Percentiles rank a stretch among this genome's conserved stretches.
These are phyloP conservation scores for Auriscalpium microsporum DNA, from an alignment of 768 basidiomycete species.

Conservation along the genomic window DNA sequence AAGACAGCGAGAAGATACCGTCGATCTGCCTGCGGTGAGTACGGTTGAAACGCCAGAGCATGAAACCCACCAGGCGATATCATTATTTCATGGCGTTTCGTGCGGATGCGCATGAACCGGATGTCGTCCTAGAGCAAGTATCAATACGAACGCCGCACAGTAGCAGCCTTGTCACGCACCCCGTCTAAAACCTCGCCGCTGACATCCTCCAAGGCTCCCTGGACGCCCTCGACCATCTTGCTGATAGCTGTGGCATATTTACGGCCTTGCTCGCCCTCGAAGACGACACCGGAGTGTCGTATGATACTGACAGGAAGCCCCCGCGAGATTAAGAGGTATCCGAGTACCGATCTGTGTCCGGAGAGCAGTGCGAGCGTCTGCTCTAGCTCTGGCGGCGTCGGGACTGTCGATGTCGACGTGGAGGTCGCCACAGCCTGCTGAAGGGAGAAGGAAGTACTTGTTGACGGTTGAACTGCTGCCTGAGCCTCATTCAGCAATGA, in stretches of 20 bases:
- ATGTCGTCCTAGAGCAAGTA: constrained; percentile 59
- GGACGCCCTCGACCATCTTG: constrained; percentile 71
- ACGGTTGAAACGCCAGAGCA: background rate
- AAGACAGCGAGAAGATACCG: constrained; percentile 77
- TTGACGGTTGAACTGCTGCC: constrained; percentile 5
- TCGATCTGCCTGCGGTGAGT: constrained; percentile 42
- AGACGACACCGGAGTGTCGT: constrained; percentile 74
- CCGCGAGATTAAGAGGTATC: constrained; percentile 77
- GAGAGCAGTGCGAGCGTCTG: constrained; percentile 69
- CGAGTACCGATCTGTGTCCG: constrained; percentile 76
- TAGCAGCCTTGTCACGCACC: constrained; percentile 33
- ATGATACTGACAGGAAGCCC: constrained; percentile 71
- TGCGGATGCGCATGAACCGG: constrained; percentile 83
- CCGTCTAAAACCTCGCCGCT: constrained; percentile 52
- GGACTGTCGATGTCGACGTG: constrained; percentile 9
- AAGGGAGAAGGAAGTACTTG: constrained; percentile 16
- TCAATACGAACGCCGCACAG: background rate
- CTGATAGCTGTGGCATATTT: constrained; percentile 67
- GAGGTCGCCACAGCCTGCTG: constrained; percentile 11
- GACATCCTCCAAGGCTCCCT: constrained; percentile 71
- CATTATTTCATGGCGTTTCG: constrained; percentile 87
- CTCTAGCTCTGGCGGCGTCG: constrained; percentile 74
- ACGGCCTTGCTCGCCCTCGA: constrained; percentile 76
- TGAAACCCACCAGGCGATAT: constrained; percentile 74
- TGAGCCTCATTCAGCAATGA: background rate